Base-by-base conservation (phyloP, 257 asterid genomes). In the Ilex aquifolium region DNA sequence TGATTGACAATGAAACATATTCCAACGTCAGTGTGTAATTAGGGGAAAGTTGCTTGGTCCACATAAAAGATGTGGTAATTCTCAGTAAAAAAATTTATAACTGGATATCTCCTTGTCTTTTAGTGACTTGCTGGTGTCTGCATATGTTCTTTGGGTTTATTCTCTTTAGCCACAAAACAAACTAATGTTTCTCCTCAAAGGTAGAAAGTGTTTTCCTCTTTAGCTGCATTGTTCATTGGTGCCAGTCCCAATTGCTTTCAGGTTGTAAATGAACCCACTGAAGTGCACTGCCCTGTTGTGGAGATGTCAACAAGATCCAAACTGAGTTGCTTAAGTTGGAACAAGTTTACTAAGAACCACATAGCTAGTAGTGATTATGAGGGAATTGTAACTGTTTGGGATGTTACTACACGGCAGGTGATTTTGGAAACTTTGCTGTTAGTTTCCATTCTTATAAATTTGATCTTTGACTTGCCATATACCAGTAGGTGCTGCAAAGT, bases 371-470 rank as follows among this genome's bases (percentile, higher is more conserved):
- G 83, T 29, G 83, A 78, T 65, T 78, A 78, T 44, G 83, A 78
- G 67, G 83, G 83, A n/a, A 75, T 78, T 61, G 83, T 78, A 44
- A 78, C 80, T 62, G 74, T 78, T 46, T 78, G 83, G 83, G 83
- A 78, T 71, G 80, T 78, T 64, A 74, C 59, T 2, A 78, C 83
- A 6, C 67, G 76, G 48, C 80, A 78, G 80, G 83, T 78, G 52
- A 64, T 56, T 60, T 36, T 15, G 10, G 16, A 49, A 49, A 11
- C 54, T 4, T 49, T 15, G 14, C 10, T 4, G 10, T 49, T 12
- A 3, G 4, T 3, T 49, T 49, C 16, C 13, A 15, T 3, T 49
- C 54, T 49, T 15, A 49, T 49, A 2, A 3, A 49, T 12, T 21
- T 3, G 10, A 49, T 49, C 5, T n/a, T 49, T 4, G 7, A 36